These are phyloP conservation scores for Zhuliangozyma parablackwelliae DNA, from an alignment of 1,139 yeast genomes.

Conservation along the genomic window DNA sequence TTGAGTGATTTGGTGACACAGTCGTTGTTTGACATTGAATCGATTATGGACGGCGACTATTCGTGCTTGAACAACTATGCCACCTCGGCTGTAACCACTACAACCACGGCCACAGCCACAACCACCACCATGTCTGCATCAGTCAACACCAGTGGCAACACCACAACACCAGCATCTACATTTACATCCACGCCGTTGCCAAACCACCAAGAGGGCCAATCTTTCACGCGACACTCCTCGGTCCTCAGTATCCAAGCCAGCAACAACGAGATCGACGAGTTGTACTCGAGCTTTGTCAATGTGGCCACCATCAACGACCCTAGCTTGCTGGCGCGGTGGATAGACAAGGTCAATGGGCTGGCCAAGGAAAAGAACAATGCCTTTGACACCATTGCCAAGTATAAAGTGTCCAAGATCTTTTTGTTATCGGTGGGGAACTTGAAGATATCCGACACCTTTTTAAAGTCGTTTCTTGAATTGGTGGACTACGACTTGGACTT, in stretches of 20 bases:
- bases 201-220: background rate
- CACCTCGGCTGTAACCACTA: conserved; percentile 1
- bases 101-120: background rate
- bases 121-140: background rate
- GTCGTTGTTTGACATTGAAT: conserved; percentile 77
- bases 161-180: background rate
- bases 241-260: conserved; percentile 5
- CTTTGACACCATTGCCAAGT: conserved; percentile 16
- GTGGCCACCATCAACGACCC: conserved; percentile 49
- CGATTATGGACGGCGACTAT: conserved; percentile 75
- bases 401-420: conserved; percentile 60
- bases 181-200: no score
- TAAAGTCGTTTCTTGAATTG: conserved; percentile 40
- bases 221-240: conserved; percentile 10
- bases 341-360: conserved; percentile 38
- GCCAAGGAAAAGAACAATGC: conserved; percentile 3
- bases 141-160: background rate
- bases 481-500: conserved; percentile 43
- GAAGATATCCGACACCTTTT: conserved; percentile 46
- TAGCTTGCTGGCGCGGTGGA: conserved; percentile 45
- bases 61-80: conserved; percentile 10
- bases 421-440: conserved; percentile 54
- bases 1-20: conserved; percentile 79
- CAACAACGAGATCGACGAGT: conserved; percentile 53
- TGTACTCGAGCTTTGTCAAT: conserved; percentile 62